Evolutionary conservation across 345 rosid genomes (phyloP), one percentile per base, ranked within the genome.

Genomic region (Alliaria petiolata): DNA sequence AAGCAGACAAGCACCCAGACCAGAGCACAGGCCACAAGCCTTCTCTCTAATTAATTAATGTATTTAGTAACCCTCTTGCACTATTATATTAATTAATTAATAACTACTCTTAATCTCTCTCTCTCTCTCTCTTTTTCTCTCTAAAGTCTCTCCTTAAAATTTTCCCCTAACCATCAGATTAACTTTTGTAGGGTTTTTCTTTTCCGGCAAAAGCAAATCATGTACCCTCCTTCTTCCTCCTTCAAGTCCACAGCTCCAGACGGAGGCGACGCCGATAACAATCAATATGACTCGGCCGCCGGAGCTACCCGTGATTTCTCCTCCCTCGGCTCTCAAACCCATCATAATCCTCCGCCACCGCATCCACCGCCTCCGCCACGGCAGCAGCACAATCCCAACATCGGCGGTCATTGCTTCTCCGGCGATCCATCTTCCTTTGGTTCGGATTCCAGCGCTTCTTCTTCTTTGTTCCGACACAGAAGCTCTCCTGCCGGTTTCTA

Each of bases 401-500:
- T 69, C 3, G 73, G 76, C 16, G 84, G 82, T 39, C 89, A 86
- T 56, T 85, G 84, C 76, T 81, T 79, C 72, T 62, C 96, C 3
- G 85, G 82, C 0, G 91, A 85, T 35, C 82, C 90, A 9, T 75
- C 96, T 26, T 79, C 86, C 8, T 45, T 82, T 30, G 90, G 83
- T 52, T 79, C 30, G 69, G 56, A 79, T 57, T 17, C 65, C 26
- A 61, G 54, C 17, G 33, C 54, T 22, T 52, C 81, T 72, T 82
- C 83, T 43, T 77, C 86, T 62, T 80, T 91, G 85, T 69, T 85
- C 46, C 63, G 97, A 62, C 99, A 95, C 35, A 81, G 84, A 65
- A 95, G 99, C 84, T 95, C 99, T 16, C 96, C 99, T 1, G 93
- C 96, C 8, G 96, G 95, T n/a, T 88, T 95, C 65, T 81, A 82